These are phyloP conservation scores for Termitomyces sp. DNA, from an alignment of 768 basidiomycete genomes.

Conservation along the genomic window DNA sequence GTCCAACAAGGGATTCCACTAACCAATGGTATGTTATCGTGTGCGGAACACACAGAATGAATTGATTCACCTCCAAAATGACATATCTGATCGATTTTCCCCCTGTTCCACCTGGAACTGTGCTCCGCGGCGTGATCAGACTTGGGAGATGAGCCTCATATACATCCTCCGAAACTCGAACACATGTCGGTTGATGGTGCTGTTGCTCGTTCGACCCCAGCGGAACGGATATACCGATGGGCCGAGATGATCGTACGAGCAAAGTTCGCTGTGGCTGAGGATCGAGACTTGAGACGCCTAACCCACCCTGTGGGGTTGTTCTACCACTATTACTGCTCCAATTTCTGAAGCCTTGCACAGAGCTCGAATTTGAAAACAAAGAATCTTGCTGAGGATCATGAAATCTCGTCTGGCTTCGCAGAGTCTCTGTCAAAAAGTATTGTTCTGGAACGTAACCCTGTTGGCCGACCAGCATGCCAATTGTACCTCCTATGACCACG, in stretches of 20 bases:
- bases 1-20: constrained; percentile 88
- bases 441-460: constrained; percentile 83
- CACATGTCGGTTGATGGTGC: constrained; percentile 31
- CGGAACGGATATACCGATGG: constrained; percentile 45
- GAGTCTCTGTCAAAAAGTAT: constrained; percentile 79
- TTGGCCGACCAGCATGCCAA: constrained; percentile 78
- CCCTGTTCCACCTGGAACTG: constrained; percentile 49
- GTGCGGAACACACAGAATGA: constrained; percentile 4
- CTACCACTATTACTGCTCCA: constrained; percentile 65
- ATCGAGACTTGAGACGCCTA: constrained; percentile 16
- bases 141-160: constrained; percentile 74
- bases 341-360: constrained; percentile 72
- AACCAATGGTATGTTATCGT: constrained; percentile 8
- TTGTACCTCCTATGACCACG: constrained; percentile 59
- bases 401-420: constrained; percentile 79
- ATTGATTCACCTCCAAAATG: constrained; percentile 62
- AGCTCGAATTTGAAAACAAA: constrained; percentile 72
- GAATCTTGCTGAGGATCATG: constrained; percentile 89
- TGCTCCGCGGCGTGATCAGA: constrained; percentile 72
- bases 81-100: constrained; percentile 79
- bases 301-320: constrained; percentile 37
- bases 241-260: constrained; percentile 63
- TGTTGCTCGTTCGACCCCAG: constrained; percentile 24
- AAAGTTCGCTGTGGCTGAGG: constrained; percentile 34
- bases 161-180: constrained; percentile 51